Percentiles rank a stretch among this genome's conserved stretches.
Conservation (phyloP, 306 rosid genomes). For the Quercus agrifolia region DNA sequence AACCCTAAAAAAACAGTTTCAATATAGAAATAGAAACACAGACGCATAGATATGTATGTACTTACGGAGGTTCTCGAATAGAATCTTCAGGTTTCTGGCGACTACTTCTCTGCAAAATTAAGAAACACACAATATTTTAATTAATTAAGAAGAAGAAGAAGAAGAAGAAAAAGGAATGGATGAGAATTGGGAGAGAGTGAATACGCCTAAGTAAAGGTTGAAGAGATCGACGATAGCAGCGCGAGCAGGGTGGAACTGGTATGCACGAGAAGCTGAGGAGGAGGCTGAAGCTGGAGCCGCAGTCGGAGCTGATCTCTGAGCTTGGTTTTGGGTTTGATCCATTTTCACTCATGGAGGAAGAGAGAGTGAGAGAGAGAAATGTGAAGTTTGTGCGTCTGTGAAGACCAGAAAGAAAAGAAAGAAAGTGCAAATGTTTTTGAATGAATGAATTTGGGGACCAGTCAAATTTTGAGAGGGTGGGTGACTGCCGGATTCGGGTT, state of each 20-base stretch:
- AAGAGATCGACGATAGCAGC: constrained; percentile 76
- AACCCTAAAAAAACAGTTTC: background rate
- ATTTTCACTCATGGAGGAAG: constrained; percentile 17
- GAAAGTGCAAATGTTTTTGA: too few species aligned
- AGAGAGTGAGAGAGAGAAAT: background rate
- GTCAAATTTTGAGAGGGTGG: too few species aligned
- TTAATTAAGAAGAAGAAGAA: background rate
- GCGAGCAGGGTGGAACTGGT: constrained; percentile 83
- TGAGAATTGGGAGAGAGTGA: background rate
- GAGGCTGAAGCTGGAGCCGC: constrained; percentile 26
- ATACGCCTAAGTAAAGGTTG: constrained; percentile 87
- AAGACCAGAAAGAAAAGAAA: too few species aligned
- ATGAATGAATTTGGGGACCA: too few species aligned
- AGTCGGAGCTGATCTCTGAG: constrained; percentile 50
- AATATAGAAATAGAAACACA: background rate
- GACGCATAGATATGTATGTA: background rate
- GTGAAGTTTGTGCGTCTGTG: too few species aligned
- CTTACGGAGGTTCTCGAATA: constrained; percentile 69
- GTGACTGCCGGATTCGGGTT: too few species aligned
- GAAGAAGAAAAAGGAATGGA: background rate
- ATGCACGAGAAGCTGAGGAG: constrained; percentile 42
- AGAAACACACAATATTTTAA: background rate
- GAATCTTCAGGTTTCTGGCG: constrained; percentile 66
- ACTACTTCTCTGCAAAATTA: constrained; percentile 45
- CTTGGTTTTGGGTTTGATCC: constrained; percentile 83